Evolutionary conservation across 768 basidiomycete species (phyloP).

Genomic region (Lanmaoa rubissima): DNA sequence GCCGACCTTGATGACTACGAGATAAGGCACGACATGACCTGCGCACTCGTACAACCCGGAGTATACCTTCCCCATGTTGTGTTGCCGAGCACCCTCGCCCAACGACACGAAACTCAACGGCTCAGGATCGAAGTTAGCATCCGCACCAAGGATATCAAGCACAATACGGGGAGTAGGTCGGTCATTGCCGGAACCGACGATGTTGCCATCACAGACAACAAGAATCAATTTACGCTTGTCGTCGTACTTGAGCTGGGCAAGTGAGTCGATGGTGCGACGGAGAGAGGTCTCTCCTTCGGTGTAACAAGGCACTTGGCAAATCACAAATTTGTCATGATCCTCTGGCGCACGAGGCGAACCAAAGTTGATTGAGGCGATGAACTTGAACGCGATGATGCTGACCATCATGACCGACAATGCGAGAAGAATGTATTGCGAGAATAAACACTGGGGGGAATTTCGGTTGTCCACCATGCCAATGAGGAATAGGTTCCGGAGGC

Average conservation of each 20-base stretch:
- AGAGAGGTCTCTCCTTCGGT: slow-evolving; percentile 92
- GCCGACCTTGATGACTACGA: slow-evolving; percentile 90
- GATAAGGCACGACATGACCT: slow-evolving; percentile 94
- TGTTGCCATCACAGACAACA: slow-evolving; percentile 97
- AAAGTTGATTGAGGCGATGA: slow-evolving; percentile 88
- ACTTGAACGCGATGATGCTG: slow-evolving; percentile 93
- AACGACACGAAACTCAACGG: slow-evolving; percentile 92
- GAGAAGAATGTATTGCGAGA: slow-evolving; percentile 88
- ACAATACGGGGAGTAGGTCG: slow-evolving; percentile 95
- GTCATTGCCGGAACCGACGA: slow-evolving; percentile 96
- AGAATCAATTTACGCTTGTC: slow-evolving; percentile 96
- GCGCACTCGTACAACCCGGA: slow-evolving; percentile 92
- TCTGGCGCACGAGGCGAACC: slow-evolving; percentile 78
- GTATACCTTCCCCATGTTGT: slow-evolving; percentile 98
- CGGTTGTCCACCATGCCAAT: slow-evolving; percentile 92
- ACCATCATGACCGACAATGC: slow-evolving; percentile 91
- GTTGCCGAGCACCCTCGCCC: slow-evolving; percentile 92
- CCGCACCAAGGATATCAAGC: slow-evolving; percentile 92
- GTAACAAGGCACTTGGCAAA: slow-evolving; percentile 98
- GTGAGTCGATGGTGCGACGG: slow-evolving; percentile 85
- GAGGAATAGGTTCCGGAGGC: slow-evolving; percentile 90
- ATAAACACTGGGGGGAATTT: slow-evolving; percentile 86
- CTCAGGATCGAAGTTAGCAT: slow-evolving; percentile 91
- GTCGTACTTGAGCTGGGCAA: slow-evolving; percentile 94
- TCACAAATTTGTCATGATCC: slow-evolving; percentile 95